Percentiles rank a stretch among this genome's conserved stretches.
phyloP scores from a whole-genome alignment of 1,284 basidiomycete genomes.

The Puccinia horiana region DNA sequence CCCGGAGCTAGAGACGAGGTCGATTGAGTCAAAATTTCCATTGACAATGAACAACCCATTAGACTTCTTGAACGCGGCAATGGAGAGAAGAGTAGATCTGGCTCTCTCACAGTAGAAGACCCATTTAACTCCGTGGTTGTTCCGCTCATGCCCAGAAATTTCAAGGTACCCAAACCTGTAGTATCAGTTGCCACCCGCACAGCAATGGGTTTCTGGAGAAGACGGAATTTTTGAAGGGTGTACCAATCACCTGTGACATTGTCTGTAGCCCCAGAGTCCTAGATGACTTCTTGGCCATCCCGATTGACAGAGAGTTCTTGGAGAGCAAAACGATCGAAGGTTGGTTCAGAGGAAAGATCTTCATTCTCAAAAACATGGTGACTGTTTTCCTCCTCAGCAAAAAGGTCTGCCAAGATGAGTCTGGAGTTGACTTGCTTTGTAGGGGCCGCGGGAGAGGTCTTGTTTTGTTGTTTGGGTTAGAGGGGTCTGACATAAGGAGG shows the following conservation, averaged over 20 bases:
- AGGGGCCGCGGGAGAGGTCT: too few species aligned
- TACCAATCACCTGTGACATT: neutral
- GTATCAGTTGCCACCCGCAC: conserved; percentile 3
- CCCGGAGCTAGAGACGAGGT: neutral
- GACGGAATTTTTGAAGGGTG: neutral
- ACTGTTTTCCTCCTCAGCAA: neutral
- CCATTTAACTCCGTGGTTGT: neutral
- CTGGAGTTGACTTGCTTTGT: neutral
- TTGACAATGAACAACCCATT: neutral
- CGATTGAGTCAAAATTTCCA: neutral
- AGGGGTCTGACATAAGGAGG: neutral
- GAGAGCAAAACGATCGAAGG: too few species aligned
- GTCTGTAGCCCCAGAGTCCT: neutral
- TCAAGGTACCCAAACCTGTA: conserved; percentile 3
- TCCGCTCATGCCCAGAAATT: neutral
- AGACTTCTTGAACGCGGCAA: neutral
- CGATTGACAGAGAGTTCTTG: too few species aligned
- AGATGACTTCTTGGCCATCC: neutral
- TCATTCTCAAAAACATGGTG: neutral
- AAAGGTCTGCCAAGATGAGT: neutral
- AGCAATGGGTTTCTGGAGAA: neutral
- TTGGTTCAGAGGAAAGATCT: too few species aligned
- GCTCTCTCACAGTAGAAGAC: conserved; percentile 12
- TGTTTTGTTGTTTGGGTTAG: neutral
- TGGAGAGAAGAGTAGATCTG: neutral